phyloP scores from a whole-genome alignment of 148 eudicot genomes.

The Silene uniflora region DNA sequence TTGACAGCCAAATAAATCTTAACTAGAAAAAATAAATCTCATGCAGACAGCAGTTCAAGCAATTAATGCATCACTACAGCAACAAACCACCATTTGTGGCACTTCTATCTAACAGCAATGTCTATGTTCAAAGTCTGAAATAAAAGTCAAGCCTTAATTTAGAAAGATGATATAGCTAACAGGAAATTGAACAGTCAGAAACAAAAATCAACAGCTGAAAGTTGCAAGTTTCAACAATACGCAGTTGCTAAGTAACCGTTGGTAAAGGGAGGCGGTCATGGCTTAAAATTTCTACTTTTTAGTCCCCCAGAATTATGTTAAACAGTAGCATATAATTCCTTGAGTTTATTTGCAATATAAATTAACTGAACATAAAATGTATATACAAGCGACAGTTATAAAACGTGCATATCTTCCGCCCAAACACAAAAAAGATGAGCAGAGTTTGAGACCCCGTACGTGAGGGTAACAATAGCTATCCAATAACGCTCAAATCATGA shows the following conservation, averaged over 20 bases:
- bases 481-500: background rate
- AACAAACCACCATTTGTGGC: background rate
- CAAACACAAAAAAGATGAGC: background rate
- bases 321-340: background rate
- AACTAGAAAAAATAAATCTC: background rate
- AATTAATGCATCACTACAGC: background rate
- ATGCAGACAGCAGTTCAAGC: background rate
- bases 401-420: background rate
- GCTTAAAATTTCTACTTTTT: background rate
- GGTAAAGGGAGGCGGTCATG: background rate
- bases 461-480: too few species aligned
- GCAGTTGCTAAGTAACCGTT: background rate
- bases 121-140: too few species aligned
- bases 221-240: background rate
- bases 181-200: too few species aligned
- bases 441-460: too few species aligned
- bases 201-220: background rate
- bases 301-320: too few species aligned
- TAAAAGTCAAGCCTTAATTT: too few species aligned
- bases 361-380: background rate
- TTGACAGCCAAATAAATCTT: background rate
- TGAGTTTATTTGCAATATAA: background rate
- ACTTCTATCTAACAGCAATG: background rate
- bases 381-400: background rate
- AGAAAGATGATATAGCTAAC: too few species aligned